Evolutionary conservation across 2,329 filamentous ascomycete species (phyloP), one percentile per base, ranked within the genome.

Genomic region (Hypocreales sp.): DNA sequence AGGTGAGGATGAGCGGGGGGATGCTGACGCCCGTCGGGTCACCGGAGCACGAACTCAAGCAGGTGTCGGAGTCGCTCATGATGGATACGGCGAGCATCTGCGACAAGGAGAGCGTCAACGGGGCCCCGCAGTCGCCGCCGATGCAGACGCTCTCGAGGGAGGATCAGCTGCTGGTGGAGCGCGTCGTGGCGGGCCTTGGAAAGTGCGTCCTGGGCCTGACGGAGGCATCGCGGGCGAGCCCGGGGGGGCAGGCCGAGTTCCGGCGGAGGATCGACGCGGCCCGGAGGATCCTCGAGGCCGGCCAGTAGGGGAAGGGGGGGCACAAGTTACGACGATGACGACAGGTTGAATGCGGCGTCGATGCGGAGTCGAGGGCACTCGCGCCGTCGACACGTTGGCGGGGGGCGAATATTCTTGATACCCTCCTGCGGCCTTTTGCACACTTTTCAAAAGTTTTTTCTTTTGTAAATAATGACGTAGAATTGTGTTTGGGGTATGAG

Each of bases 261-360:
- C 62, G 82, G 33, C 60, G 78, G 35, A 64, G 79, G 38, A 63
- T 93, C 27, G 81, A 92, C 38, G 69, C 72, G 28, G 84, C 83
- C 5, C 71, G 74, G 33, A 64, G 69, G 28, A 66, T 81, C 4
- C 58, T 92, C 17, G 80, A 87, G 38, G 81, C 80, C 5, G 64
- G 25, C 2, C 18, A 20, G 10, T 20, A 20, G 12, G 22, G 14
- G 9, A 13, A 18, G 16, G 10, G 7, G 9, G 9, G 20, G 9
- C 10, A 5, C 5, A 25, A 13, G 7, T 20, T 20, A 10, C 18
- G 10, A 20, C 18, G 7, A 20, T 20, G 18, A 20, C 18, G 7
- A 20, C 10, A 20, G 25, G n/a, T n/a, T n/a, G n/a, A n/a, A n/a
- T n/a, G n/a, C n/a, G n/a, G n/a, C n/a, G n/a, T n/a, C n/a, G n/a